Evolutionary conservation across 2,329 filamentous ascomycete genomes (phyloP).

Genomic region (Alternaria burnsii): DNA sequence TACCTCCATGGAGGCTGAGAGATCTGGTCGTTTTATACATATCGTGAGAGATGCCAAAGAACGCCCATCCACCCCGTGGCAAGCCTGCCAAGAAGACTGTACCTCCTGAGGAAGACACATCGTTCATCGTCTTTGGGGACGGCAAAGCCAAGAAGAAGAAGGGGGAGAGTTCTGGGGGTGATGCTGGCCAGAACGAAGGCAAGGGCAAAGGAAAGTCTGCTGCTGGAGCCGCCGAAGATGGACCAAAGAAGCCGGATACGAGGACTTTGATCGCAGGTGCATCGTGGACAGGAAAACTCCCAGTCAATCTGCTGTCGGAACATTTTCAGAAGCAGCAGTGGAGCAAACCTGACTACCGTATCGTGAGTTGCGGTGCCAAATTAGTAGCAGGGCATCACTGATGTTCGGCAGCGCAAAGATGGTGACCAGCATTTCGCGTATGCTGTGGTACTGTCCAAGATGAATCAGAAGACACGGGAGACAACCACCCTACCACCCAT

Average conservation of each 20-base stretch:
- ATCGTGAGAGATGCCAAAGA: conserved; percentile 56
- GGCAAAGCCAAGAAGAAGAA: conserved; percentile 56
- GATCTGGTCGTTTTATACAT: not conserved
- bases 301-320: conserved; percentile 91
- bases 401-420: conserved; percentile 65
- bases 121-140: conserved; percentile 60
- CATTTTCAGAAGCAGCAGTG: conserved; percentile 96
- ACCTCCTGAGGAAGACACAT: conserved; percentile 58
- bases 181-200: conserved; percentile 23
- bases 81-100: conserved; percentile 52
- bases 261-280: conserved; percentile 88
- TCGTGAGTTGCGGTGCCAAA: conserved; percentile 57
- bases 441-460: conserved; percentile 73
- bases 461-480: conserved; percentile 84
- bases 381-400: not conserved
- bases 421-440: conserved; percentile 81
- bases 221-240: conserved; percentile 44
- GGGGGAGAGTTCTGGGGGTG: conserved; percentile 27
- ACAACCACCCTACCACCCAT: conserved; percentile 79
- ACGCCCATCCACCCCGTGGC: conserved; percentile 57
- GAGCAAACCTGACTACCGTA: conserved; percentile 91
- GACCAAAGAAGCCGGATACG: conserved; percentile 67
- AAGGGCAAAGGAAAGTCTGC: conserved; percentile 47
- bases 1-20: conserved; percentile 18
- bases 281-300: conserved; percentile 97